Evolutionary conservation across 2,329 filamentous ascomycete genomes (phyloP), one percentile per base, ranked within the genome.

Genomic region (Colletotrichum cordylinicola): DNA sequence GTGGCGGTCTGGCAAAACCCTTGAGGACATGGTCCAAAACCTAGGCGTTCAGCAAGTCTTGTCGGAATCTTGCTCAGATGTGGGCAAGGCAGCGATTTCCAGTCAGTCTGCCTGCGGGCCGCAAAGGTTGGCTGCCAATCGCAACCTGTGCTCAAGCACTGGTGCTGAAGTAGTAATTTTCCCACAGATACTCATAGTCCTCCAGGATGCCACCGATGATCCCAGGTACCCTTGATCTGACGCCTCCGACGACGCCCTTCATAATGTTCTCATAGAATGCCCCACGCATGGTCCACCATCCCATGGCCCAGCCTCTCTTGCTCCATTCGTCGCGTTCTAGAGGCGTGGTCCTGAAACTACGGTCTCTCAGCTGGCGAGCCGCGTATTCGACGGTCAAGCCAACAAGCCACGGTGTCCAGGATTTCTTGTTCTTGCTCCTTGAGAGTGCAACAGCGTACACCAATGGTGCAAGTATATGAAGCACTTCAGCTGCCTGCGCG

Each of bases 161-260:
- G 43, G 91, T 92, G 83, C 90, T 91, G 85, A 98, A 99, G 85
- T 98, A 98, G 85, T 98, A 98, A 80, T 98, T 96, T 85, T 98
- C 96, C 97, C 97, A 99, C 37, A 99, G 88, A 83, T 98, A 98
- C 85, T 98, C 95, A 83, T 99, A 99, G 84, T 99, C 97, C 83
- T 98, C 96, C 78, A 98, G 85, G 61, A 99, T 94, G 73, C 94
- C 95, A 10, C 93, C 94, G 29, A 98, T 89, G 82, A 99, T 91
- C 78, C 94, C 93, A 62, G 98, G 91, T 84, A 98, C 89, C 68
- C 94, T 93, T 81, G 93, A 94, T 79, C 92, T 93, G 78, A 98
- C 90, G 80, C 93, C 94, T 35, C 88, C 88, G 9, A 96, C 93
- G 16, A 96, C 85, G 6, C 92, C 91, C 85, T 94, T 95, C 64